phyloP scores from a whole-genome alignment of 768 basidiomycete genomes.

The Mycena rosella region DNA sequence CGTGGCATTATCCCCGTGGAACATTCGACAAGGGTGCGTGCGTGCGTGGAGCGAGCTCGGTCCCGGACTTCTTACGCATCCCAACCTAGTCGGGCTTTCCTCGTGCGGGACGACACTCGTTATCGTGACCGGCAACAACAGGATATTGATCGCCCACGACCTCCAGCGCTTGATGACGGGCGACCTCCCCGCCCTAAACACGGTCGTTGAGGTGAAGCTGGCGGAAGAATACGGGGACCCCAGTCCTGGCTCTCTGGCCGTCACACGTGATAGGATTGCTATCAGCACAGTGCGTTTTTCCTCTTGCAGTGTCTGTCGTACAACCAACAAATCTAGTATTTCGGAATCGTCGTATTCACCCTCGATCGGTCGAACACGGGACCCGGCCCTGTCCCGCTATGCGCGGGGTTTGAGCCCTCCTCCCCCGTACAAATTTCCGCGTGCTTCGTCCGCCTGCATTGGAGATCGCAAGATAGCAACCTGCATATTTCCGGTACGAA shows the following conservation, averaged over 20 bases:
- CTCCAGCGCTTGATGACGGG: neutral
- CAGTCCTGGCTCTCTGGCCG: neutral
- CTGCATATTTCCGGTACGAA: constrained; percentile 1
- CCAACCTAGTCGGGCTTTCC: constrained; percentile 5
- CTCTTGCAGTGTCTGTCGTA: neutral
- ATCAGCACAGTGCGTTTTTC: constrained; percentile 3
- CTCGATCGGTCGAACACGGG: neutral
- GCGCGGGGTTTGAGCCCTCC: neutral
- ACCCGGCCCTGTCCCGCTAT: neutral
- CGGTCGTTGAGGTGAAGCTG: constrained; percentile 4
- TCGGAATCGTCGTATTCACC: constrained; percentile 7
- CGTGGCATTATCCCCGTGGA: constrained; percentile 1
- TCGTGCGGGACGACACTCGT: constrained; percentile 10
- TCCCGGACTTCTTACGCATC: neutral
- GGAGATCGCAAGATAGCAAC: neutral
- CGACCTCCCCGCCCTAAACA: neutral
- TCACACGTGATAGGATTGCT: constrained; percentile 11
- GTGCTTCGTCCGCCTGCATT: neutral
- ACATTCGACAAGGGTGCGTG: neutral
- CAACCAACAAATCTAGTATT: neutral
- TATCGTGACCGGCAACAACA: neutral
- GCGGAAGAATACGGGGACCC: neutral
- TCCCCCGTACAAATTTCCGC: constrained; percentile 2
- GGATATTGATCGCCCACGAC: constrained; percentile 3
- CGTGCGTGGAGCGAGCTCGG: neutral